Conservation (phyloP, 179 eudicot species). For the Camellia oleifera region DNA sequence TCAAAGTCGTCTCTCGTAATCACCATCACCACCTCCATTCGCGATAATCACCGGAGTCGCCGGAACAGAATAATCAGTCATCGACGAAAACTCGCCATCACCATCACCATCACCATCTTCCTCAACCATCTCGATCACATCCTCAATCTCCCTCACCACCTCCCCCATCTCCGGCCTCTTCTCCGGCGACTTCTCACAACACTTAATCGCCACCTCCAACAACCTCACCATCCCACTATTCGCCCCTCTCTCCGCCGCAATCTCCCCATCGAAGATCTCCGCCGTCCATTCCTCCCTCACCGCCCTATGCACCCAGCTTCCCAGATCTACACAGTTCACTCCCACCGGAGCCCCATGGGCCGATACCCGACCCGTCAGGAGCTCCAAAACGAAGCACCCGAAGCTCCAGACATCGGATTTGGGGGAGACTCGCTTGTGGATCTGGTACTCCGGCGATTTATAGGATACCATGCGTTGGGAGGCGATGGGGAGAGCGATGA, state of each 20-base stretch:
- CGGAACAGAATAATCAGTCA: slow-evolving; percentile 34
- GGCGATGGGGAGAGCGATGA: slow-evolving; percentile 29
- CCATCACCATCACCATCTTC: slow-evolving; percentile 38
- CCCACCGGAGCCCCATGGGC: slow-evolving; percentile 29
- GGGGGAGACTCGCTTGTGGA: slow-evolving; percentile 21
- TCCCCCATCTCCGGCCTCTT: slow-evolving; percentile 42
- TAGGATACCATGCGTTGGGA: slow-evolving; percentile 33
- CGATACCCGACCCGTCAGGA: slow-evolving; percentile 36
- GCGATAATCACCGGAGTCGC: background rate
- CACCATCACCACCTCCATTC: too few relatives aligned
- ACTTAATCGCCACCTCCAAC: slow-evolving; percentile 33
- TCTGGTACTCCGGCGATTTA: slow-evolving; percentile 36
- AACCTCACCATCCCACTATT: slow-evolving; percentile 36
- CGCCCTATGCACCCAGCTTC: slow-evolving; percentile 45
- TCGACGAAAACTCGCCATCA: slow-evolving; percentile 11
- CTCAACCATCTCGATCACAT: slow-evolving; percentile 17
- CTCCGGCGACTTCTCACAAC: slow-evolving; percentile 42
- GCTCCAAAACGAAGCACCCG: slow-evolving; percentile 45
- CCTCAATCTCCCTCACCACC: slow-evolving; percentile 35
- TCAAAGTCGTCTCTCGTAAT: background rate
- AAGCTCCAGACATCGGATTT: slow-evolving; percentile 51
- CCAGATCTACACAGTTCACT: slow-evolving; percentile 30
- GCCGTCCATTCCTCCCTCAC: slow-evolving; percentile 60
- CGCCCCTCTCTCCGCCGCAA: slow-evolving; percentile 29
- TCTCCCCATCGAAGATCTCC: slow-evolving; percentile 46